Evolutionary conservation across 306 rosid species (phyloP), one percentile per base, ranked within the genome.

Genomic region (Geum urbanum): DNA sequence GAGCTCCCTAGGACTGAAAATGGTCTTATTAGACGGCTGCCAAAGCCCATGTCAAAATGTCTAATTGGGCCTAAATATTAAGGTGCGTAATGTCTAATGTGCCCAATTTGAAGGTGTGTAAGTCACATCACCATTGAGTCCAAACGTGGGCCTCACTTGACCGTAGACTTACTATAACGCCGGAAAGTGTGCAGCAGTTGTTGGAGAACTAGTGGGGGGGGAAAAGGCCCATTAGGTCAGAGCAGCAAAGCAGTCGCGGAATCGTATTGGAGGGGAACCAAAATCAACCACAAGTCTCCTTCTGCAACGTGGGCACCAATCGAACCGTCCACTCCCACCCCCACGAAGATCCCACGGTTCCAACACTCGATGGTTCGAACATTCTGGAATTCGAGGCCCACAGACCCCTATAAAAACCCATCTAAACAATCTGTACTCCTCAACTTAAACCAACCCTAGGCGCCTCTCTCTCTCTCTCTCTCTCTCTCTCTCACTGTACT

Each of bases 351-450:
- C 64, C 44, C 73, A 73, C 75, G 78, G 82, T 59, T n/a, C 27
- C 63, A 3, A 15, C 63, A 12, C 52, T 16, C 7, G 18, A 58
- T 71, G 69, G 70, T 64, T 55, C 14, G 90, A 85, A 85, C 76
- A 71, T 83, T 85, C 90, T 88, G 65, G 92, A 66, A 81, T 40
- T n/a, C 70, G 41, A 72, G 71, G 70, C 71, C 67, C 18, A 24
- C 5, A 14, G 57, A 19, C 43, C 32, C 73, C 66, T 78, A 80
- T 84, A 80, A 74, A 84, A 74, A 0, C 71, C 51, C 76, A 32
- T n/a, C 41, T 18, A 19, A 32, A 32, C 12, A 0, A 10, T 11
- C 50, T 6, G 1, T 0, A 0, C 4, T 5, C 15, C 3, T 1
- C 11, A 43, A 8, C 11, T 0, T 14, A 4, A 19, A 54, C 40